Conservation (phyloP, 371 early-diverging fungal species). For the Thermomucor indicae-seudaticae region DNA sequence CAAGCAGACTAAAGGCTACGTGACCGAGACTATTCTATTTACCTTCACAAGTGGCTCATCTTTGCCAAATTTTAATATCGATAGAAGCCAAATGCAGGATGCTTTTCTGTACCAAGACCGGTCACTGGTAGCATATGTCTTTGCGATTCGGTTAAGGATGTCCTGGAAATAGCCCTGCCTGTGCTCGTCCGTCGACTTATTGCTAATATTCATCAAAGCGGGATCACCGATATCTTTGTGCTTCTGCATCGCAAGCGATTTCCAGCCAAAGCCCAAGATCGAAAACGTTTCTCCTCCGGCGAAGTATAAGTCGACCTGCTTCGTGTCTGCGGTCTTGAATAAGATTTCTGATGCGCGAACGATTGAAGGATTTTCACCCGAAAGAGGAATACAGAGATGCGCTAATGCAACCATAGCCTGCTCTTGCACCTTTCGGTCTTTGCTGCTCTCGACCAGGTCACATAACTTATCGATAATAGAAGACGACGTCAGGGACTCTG, state of each 20-base stretch:
- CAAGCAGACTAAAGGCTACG: background rate
- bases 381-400: constrained; percentile 55
- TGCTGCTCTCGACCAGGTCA: constrained; percentile 44
- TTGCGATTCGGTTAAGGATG: constrained; percentile 52
- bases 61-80: constrained; percentile 76
- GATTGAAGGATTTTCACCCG: constrained; percentile 20
- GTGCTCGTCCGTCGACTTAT: constrained; percentile 6
- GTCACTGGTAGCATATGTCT: constrained; percentile 41
- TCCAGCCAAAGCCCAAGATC: constrained; percentile 66
- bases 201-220: constrained; percentile 14
- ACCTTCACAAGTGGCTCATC: constrained; percentile 44
- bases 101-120: constrained; percentile 72
- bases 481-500: background rate
- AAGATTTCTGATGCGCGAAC: constrained; percentile 51
- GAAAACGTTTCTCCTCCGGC: constrained; percentile 81
- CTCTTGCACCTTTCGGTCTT: constrained; percentile 78
- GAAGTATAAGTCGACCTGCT: constrained; percentile 83
- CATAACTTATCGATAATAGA: constrained; percentile 46
- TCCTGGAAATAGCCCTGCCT: constrained; percentile 17
- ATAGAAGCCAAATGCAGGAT: constrained; percentile 82
- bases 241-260: constrained; percentile 62
- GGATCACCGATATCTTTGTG: constrained; percentile 61
- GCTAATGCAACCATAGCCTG: constrained; percentile 66
- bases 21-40: background rate
- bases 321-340: constrained; percentile 61